Percentiles rank a stretch among this genome's conserved stretches.
These are phyloP conservation scores for Pharus latifolius DNA, from an alignment of 176 grass and related monocot genomes.

Conservation along the genomic window DNA sequence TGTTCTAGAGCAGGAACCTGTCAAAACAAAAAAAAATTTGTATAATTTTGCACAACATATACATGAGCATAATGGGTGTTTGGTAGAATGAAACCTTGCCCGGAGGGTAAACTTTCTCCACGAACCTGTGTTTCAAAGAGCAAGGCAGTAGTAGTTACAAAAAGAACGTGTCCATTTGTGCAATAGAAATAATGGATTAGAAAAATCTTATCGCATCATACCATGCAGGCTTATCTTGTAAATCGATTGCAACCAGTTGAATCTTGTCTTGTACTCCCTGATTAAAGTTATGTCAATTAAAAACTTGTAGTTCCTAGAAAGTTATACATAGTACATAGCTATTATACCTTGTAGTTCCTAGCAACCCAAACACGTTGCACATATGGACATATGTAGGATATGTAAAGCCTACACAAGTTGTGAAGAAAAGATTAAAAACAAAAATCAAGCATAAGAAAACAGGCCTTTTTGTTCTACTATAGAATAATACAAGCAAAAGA, in stretches of 20 bases:
- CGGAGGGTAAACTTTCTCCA: slow-evolving; percentile 19
- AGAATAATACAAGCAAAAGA: no score
- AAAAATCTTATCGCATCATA: neutral
- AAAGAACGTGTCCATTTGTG: no score
- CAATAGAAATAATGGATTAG: no score
- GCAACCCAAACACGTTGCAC: slow-evolving; percentile 30
- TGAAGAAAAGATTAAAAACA: neutral
- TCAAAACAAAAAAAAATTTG: neutral
- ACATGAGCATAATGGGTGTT: neutral
- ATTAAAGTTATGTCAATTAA: neutral
- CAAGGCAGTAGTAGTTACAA: neutral
- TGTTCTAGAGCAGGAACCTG: slow-evolving; percentile 30
- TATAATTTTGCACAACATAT: neutral
- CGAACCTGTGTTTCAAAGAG: neutral
- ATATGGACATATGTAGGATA: slow-evolving; percentile 23
- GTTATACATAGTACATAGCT: no score
- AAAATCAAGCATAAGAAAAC: neutral
- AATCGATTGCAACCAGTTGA: slow-evolving; percentile 23
- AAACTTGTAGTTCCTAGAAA: no score
- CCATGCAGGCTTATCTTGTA: slow-evolving; percentile 30
- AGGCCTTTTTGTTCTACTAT: no score
- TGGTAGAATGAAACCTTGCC: slow-evolving; percentile 13
- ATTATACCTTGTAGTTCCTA: slow-evolving; percentile 20
- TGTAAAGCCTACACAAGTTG: slow-evolving; percentile 13
- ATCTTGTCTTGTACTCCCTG: slow-evolving; percentile 33